Evolutionary conservation across 2,329 filamentous ascomycete species (phyloP), one percentile per base, ranked within the genome.

Genomic region (Chaetothyriales sp.): DNA sequence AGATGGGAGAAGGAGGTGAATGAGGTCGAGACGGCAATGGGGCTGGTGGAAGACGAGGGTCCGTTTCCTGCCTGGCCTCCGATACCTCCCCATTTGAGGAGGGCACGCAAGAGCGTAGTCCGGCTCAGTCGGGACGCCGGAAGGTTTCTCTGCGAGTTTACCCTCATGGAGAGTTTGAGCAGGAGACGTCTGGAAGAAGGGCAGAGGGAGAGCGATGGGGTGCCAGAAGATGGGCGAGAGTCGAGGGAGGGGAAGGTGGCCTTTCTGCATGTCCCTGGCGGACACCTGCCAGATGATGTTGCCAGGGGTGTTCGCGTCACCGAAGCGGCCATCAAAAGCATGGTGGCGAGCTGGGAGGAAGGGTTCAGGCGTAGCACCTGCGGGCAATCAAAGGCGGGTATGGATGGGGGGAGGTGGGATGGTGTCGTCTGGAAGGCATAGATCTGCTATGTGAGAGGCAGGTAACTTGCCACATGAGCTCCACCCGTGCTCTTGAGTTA

Each of bases 61-160:
- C 10, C 33, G 33, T 40, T 15, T 40, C 33, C 33, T 15, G 8
- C 33, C 4, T 40, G 33, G 33, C 33, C 33, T 2, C 33, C 15
- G 33, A 40, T 40, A 15, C 10, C 33, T 15, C 33, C 33, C 10
- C 33, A 40, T 15, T 15, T 40, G 33, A 40, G 10, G 33, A 40
- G 13, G 10, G 10, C 19, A 46, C 44, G 18, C 15, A 46, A 28
- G 19, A 47, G 46, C 25, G 8, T 25, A 18, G 22, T 22, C 13
- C 46, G 28, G 19, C 22, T 46, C 13, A 46, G 43, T 0, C 75
- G 81, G 44, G 82, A 89, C 58, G 80, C 85, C 0, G 85, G 85
- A 2, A 76, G 76, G 18, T 89, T 83, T 65, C 71, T 89, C 15
- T 89, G 85, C 67, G 85, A 89, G 63, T 89, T 86, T 62, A 87